A percentile compares a stretch with the other conserved stretches of the same genome.
Evolutionary conservation across 306 rosid genomes (phyloP).

Genomic region (Cucurbita maxima): DNA sequence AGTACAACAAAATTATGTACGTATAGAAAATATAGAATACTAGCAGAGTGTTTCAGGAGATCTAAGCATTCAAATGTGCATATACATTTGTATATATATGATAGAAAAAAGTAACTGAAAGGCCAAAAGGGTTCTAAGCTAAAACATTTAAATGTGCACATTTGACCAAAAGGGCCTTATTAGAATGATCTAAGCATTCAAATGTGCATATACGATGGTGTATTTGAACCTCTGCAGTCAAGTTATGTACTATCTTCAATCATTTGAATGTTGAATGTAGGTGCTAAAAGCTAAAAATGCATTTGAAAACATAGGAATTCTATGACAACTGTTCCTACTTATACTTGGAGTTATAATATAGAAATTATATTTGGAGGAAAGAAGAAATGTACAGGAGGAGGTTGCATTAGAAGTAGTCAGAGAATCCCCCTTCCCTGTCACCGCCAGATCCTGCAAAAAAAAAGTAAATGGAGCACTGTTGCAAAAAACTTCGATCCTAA

Average conservation of each 20-base stretch:
- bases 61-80: neutral
- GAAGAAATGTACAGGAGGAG: constrained; percentile 20
- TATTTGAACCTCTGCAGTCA: neutral
- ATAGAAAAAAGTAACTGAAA: neutral
- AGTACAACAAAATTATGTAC: neutral
- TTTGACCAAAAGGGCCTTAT: no score
- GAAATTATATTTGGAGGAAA: constrained; percentile 11
- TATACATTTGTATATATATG: neutral
- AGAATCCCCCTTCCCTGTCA: constrained; percentile 65
- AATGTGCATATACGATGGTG: neutral
- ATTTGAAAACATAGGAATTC: neutral
- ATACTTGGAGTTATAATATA: neutral
- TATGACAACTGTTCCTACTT: constrained; percentile 11
- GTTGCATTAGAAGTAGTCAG: constrained; percentile 64
- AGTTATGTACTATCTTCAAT: neutral
- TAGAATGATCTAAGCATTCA: neutral
- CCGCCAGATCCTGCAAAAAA: constrained; percentile 62
- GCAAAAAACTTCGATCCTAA: neutral
- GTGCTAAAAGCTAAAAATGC: neutral
- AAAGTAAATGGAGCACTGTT: constrained; percentile 13
- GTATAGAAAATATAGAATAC: neutral
- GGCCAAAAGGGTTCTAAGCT: neutral
- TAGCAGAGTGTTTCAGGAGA: neutral
- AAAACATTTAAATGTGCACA: no score
- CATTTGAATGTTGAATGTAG: neutral